phyloP scores from a whole-genome alignment of 257 asterid species.

The Solanum ahanhuiri region DNA sequence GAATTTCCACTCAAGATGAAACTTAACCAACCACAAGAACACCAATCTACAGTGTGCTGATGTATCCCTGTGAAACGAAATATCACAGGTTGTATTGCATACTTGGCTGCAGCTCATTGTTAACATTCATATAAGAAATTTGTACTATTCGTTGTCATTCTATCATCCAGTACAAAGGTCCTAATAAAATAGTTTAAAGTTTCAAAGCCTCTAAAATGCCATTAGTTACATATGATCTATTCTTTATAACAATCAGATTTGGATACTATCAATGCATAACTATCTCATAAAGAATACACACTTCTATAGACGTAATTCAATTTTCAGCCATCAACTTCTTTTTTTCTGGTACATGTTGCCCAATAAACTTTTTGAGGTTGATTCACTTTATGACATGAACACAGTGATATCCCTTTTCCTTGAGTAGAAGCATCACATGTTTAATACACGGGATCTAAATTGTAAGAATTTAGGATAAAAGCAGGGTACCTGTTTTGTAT shows the following conservation, averaged over 20 bases:
- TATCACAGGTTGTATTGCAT: neutral
- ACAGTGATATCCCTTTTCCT: neutral
- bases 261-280: neutral
- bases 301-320: neutral
- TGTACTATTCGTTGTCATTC: neutral
- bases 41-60: neutral
- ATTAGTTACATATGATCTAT: neutral
- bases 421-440: neutral
- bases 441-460: neutral
- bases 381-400: neutral
- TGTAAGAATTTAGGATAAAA: neutral
- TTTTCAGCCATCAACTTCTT: neutral
- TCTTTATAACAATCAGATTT: neutral
- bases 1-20: neutral
- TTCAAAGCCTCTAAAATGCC: too few species aligned
- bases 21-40: neutral
- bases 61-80: neutral
- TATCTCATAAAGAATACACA: neutral
- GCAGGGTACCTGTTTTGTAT: conserved; percentile 79
- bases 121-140: neutral
- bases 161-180: neutral
- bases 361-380: neutral
- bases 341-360: neutral
- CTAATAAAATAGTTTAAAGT: too few species aligned
- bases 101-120: neutral